Base-by-base conservation (phyloP, 192 early-diverging fungal genomes). In the Rhizoclosmatium globosum region DNA sequence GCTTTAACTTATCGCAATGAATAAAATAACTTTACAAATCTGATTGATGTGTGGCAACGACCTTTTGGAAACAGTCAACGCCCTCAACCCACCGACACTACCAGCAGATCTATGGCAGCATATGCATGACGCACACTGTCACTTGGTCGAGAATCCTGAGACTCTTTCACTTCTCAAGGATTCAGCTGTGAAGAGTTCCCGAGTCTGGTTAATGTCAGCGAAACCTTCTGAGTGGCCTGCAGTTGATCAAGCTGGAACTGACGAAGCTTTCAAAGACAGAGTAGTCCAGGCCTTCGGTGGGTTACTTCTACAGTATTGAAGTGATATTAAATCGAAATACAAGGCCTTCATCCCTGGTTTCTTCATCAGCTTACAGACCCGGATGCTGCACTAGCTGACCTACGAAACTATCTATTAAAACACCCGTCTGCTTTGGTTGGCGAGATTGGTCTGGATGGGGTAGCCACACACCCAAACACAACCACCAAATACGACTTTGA, bases 401-500 rank as follows among this genome's bases (percentile, higher is more conserved):
- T 84, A 53, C 65, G 79, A 64, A 64, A 61, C 11, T 74, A 76
- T 15, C 66, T 93, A 17, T 76, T 70, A 44, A 23, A 44, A 3
- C 68, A 89, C 69, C 85, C 84, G 11, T 50, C 64, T 39, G 82
- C 87, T 3, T 64, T 91, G 23, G 75, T 93, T 1, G 92, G 91
- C 56, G 92, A 93, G 67, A 87, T 93, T 76, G 92, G 92, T 3
- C 68, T 93, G 23, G 92, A 93, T 65, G 82, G 82, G 3, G 82
- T 85, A 3, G 90, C 90, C 1, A 85, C 79, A 44, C 76, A 89
- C 71, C 86, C 82, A 41, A 66, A 42, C 6, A 80, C 81, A 42
- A 59, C 83, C 64, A 23, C 68, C 76, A 60, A 81, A 74, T 76
- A 85, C 87, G 74, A 87, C 73, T 41, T 87, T 65, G 53, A 83